Conservation (phyloP, 495 filamentous ascomycete genomes). For the Acidiella bohemica region DNA sequence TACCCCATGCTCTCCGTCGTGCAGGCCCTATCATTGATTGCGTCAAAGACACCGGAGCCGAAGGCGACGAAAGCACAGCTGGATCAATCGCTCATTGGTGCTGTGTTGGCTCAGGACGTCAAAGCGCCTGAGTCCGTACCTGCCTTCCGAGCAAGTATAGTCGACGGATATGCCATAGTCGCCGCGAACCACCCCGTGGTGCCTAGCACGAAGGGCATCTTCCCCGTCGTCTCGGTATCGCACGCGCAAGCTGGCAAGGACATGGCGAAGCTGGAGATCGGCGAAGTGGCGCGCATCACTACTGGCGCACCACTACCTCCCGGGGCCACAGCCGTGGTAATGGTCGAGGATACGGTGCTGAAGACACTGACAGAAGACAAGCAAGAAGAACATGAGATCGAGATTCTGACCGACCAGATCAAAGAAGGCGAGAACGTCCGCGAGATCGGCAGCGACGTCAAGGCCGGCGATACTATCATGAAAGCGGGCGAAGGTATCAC, state of each 20-base stretch:
- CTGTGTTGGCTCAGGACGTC: slow-evolving; percentile 72
- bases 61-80: slow-evolving; percentile 44
- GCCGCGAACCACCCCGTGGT: slow-evolving; percentile 37
- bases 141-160: slow-evolving; percentile 88
- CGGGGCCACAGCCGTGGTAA: slow-evolving; percentile 82
- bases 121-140: slow-evolving; percentile 69
- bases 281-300: slow-evolving; percentile 77
- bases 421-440: slow-evolving; percentile 73
- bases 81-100: slow-evolving; percentile 49
- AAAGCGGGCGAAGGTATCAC: slow-evolving; percentile 64
- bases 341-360: slow-evolving; percentile 89
- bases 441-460: slow-evolving; percentile 81
- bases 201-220: slow-evolving; percentile 54
- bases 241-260: slow-evolving; percentile 64
- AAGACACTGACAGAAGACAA: slow-evolving; percentile 60
- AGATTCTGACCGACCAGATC: slow-evolving; percentile 67
- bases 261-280: slow-evolving; percentile 45
- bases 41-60: slow-evolving; percentile 50
- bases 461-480: slow-evolving; percentile 52
- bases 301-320: slow-evolving; percentile 85
- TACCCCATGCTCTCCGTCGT: slow-evolving; percentile 85
- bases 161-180: slow-evolving; percentile 86
- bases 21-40: slow-evolving; percentile 62
- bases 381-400: slow-evolving; percentile 71
- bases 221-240: slow-evolving; percentile 75